These are phyloP conservation scores for Hypholoma sublateritium DNA, from an alignment of 768 basidiomycete species.

Conservation along the genomic window DNA sequence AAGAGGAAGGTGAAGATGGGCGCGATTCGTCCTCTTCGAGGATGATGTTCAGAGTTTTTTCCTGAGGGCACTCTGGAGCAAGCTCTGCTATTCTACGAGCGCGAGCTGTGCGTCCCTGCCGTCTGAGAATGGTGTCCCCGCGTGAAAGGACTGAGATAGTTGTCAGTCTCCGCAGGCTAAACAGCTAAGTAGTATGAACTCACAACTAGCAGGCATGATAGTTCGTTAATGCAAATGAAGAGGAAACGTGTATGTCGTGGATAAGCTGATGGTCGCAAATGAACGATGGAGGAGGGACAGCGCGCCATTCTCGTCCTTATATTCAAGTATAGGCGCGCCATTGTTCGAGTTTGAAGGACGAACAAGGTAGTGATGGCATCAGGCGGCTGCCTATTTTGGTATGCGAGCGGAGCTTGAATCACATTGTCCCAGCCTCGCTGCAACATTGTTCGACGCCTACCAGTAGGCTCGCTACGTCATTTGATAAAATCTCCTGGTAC, in stretches of 20 bases:
- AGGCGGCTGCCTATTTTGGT: conserved; percentile 25
- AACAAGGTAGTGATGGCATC: conserved; percentile 27
- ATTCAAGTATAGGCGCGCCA: conserved; percentile 23
- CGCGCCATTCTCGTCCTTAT: conserved; percentile 17
- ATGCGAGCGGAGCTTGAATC: conserved; percentile 18
- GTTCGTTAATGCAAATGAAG: conserved; percentile 14
- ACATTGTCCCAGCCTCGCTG: conserved; percentile 1
- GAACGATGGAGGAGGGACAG: conserved; percentile 12
- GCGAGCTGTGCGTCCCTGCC: conserved; percentile 27
- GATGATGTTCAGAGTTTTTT: conserved; percentile 28
- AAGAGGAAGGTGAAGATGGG: conserved; percentile 13
- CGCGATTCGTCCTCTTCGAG: conserved; percentile 31
- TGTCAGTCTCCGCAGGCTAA: conserved; percentile 9
- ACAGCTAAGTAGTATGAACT: conserved; percentile 11
- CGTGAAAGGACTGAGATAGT: conserved; percentile 25
- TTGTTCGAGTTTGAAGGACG: conserved; percentile 17
- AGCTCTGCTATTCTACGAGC: conserved; percentile 19
- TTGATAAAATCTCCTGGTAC: background rate
- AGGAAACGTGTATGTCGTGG: conserved; percentile 5
- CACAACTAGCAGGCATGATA: conserved; percentile 29
- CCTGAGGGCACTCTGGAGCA: conserved; percentile 15
- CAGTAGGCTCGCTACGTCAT: background rate
- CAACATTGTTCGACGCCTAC: conserved; percentile 5
- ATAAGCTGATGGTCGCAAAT: conserved; percentile 7
- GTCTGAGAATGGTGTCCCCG: conserved; percentile 29